Evolutionary conservation across 306 rosid species (phyloP).

Genomic region (Prunus padus): DNA sequence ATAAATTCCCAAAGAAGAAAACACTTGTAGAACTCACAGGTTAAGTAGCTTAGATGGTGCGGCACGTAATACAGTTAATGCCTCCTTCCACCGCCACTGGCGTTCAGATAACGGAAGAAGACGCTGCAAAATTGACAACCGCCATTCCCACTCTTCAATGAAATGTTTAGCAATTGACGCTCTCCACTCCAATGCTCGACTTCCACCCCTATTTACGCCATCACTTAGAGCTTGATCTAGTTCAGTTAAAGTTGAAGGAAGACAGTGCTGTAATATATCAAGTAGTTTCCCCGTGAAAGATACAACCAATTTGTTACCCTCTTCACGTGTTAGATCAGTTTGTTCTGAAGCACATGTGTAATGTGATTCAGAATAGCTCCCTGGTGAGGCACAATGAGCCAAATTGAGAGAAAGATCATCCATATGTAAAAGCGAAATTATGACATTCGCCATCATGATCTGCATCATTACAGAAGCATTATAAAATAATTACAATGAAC

Average conservation of each 20-base stretch:
- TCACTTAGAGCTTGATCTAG: conserved; percentile 54
- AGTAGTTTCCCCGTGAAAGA: conserved; percentile 70
- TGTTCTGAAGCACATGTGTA: conserved; percentile 42
- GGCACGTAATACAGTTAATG: conserved; percentile 84
- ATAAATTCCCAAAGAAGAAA: not conserved
- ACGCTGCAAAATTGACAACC: conserved; percentile 93
- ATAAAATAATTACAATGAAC: conserved; percentile 5
- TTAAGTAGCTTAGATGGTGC: conserved; percentile 94
- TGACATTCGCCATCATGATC: conserved; percentile 82
- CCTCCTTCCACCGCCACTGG: conserved; percentile 98
- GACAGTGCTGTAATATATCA: conserved; percentile 58
- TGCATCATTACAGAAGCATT: conserved; percentile 34
- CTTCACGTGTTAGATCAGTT: conserved; percentile 50
- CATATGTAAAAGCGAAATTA: conserved; percentile 85
- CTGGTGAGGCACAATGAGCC: conserved; percentile 54
- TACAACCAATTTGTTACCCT: conserved; percentile 80
- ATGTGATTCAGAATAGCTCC: conserved; percentile 42
- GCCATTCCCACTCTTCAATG: conserved; percentile 99
- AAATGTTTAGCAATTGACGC: conserved; percentile 68
- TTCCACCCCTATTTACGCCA: conserved; percentile 51
- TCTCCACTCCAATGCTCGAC: conserved; percentile 92
- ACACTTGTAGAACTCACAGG: conserved; percentile 65
- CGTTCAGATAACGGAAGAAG: conserved; percentile 92
- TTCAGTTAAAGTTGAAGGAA: conserved; percentile 61
- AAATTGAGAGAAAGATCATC: conserved; percentile 69